Base-by-base conservation (phyloP, 257 asterid genomes). In the Verbascum thapsus region DNA sequence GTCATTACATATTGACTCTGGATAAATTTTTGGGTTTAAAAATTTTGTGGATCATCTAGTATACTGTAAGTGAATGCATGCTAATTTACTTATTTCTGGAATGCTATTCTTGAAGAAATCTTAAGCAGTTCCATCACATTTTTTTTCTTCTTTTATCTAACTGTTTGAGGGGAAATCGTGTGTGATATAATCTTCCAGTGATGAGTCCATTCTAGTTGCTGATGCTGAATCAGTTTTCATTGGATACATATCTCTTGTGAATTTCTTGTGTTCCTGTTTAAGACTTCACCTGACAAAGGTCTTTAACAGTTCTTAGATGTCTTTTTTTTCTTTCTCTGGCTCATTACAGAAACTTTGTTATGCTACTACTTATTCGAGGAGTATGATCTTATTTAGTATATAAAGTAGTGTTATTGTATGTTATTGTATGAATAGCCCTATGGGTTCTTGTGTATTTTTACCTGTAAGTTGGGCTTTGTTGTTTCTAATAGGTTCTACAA, bases 261-360 rank as follows among this genome's bases (percentile, higher is more conserved):
- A 41, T 56, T 66, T 55, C 41, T 34, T 55, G 56, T 30, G 61
- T n/a, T 53, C 48, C 19, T 55, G 34, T 45, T 10, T 12, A 18
- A 56, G 50, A 15, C 23, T 37, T 58, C 2, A 42, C 18, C 34
- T 12, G 39, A 35, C 50, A 13, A 26, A 44, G 51, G 17, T 35
- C 13, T 15, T 58, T 6, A 19, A 58, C 15, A 58, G 53, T 38
- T 61, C 43, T n/a, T 35, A n/a, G 5, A 40, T 8, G 51, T 38
- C 26, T 39, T 42, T 63, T n/a, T n/a, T n/a, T n/a, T n/a, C n/a
- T 52, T 42, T 15, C 64, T 51, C 19, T n/a, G 13, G 35, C 15
- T 51, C 51, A 32, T 13, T 20, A 23, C 8, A 15, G 63, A 61
- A n/a, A n/a, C n/a, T 15, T 8, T 7, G 30, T n/a, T n/a, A n/a